Conservation (phyloP, 2,329 filamentous ascomycete species). For the Orbilia javanica region DNA sequence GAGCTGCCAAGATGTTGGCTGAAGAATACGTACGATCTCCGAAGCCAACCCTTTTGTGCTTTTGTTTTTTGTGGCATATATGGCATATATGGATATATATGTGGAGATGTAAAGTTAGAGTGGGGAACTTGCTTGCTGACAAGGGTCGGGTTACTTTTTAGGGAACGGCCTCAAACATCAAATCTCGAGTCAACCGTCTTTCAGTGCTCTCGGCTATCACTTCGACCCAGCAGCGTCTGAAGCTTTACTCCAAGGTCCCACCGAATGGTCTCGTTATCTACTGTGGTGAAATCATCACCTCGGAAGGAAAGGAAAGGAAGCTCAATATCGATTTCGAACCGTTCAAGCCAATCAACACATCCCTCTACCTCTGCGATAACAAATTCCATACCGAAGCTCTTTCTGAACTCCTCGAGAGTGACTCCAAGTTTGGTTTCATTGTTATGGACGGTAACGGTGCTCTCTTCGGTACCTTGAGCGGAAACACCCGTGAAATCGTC, state of each 20-base stretch:
- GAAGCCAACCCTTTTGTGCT: background rate
- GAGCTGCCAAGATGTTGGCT: conserved; percentile 98
- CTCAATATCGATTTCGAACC: conserved; percentile 99
- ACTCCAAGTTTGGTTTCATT: conserved; percentile 99
- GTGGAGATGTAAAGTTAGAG: background rate
- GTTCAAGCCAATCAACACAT: conserved; percentile 99
- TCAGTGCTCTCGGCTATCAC: conserved; percentile 98
- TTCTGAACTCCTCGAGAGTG: conserved; percentile 95
- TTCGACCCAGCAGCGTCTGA: conserved; percentile 97
- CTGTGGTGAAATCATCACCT: conserved; percentile 99
- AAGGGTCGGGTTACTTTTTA: conserved; percentile 64
- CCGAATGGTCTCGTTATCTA: conserved; percentile 98
- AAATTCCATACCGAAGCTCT: conserved; percentile 99
- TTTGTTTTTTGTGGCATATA: background rate
- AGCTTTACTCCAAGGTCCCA: conserved; percentile 98
- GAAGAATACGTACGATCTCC: conserved; percentile 89
- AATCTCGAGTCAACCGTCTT: conserved; percentile 98
- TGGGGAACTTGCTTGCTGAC: conserved; percentile 62
- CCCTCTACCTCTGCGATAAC: conserved; percentile 99
- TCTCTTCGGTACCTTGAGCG: conserved; percentile 94
- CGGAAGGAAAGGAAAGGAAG: conserved; percentile 98
- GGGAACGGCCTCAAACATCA: conserved; percentile 99
- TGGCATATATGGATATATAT: background rate
- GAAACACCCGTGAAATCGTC: conserved; percentile 94
- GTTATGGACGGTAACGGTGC: conserved; percentile 99